Conservation (phyloP, 2,329 filamentous ascomycete species). For the Alternaria metachromatica region DNA sequence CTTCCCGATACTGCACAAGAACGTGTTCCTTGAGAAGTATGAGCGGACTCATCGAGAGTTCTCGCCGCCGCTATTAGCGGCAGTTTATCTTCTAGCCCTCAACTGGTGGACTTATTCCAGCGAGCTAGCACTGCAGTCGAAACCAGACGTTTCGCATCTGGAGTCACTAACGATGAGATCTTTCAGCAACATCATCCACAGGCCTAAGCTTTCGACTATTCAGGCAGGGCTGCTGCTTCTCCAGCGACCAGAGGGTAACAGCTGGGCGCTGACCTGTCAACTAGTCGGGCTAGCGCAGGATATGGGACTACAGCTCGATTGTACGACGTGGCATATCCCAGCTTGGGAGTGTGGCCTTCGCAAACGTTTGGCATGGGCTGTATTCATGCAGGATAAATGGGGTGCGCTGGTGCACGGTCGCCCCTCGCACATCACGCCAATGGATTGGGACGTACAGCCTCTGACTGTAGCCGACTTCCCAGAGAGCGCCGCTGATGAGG, state of each 20-base stretch:
- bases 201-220: constrained; percentile 51
- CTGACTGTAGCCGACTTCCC: constrained; percentile 56
- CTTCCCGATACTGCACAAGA: constrained; percentile 66
- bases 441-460: constrained; percentile 63
- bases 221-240: constrained; percentile 50
- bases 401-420: constrained; percentile 64
- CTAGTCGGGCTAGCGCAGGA: constrained; percentile 49
- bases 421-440: constrained; percentile 61
- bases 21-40: constrained; percentile 68
- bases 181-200: constrained; percentile 45
- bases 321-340: constrained; percentile 67
- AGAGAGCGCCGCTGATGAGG: constrained; percentile 40
- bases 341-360: constrained; percentile 68
- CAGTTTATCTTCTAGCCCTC: constrained; percentile 68
- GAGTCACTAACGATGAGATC: constrained; percentile 47
- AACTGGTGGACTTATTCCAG: constrained; percentile 68
- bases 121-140: constrained; percentile 54
- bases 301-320: constrained; percentile 61
- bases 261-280: constrained; percentile 44
- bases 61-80: constrained; percentile 64
- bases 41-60: constrained; percentile 64
- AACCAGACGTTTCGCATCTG: constrained; percentile 50
- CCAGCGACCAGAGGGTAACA: constrained; percentile 44
- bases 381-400: constrained; percentile 72
- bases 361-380: constrained; percentile 67